phyloP scores from a whole-genome alignment of 176 grass and related monocot species.

The Saccharum spontaneum region DNA sequence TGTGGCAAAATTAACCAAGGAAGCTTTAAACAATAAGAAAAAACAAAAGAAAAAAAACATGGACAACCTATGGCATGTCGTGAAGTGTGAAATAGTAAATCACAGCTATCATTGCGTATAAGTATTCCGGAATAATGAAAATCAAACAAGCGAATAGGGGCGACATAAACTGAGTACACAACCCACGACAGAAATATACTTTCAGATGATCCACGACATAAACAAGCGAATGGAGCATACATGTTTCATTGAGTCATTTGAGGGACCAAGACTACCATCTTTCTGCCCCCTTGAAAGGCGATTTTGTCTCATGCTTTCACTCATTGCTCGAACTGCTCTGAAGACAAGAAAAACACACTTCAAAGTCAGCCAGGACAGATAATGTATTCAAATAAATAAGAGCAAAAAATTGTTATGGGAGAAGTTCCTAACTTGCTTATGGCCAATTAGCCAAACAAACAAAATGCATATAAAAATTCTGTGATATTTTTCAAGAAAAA shows the following conservation, averaged over 20 bases:
- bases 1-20: neutral
- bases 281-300: constrained; percentile 53
- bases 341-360: constrained; percentile 29
- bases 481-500: neutral
- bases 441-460: neutral
- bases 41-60: neutral
- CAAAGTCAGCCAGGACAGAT: neutral
- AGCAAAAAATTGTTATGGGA: neutral
- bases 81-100: neutral
- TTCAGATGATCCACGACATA: neutral
- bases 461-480: neutral
- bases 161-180: neutral
- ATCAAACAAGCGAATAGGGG: neutral
- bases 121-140: neutral
- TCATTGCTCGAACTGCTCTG: constrained; percentile 87
- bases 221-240: constrained; percentile 38
- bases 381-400: neutral
- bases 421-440: neutral
- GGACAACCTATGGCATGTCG: neutral
- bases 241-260: constrained; percentile 55
- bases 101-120: neutral
- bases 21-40: neutral
- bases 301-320: constrained; percentile 82
- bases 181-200: neutral
- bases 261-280: constrained; percentile 54